Conservation (phyloP, 352 stramenopile genomes). For the Pythium scleroteichum region DNA sequence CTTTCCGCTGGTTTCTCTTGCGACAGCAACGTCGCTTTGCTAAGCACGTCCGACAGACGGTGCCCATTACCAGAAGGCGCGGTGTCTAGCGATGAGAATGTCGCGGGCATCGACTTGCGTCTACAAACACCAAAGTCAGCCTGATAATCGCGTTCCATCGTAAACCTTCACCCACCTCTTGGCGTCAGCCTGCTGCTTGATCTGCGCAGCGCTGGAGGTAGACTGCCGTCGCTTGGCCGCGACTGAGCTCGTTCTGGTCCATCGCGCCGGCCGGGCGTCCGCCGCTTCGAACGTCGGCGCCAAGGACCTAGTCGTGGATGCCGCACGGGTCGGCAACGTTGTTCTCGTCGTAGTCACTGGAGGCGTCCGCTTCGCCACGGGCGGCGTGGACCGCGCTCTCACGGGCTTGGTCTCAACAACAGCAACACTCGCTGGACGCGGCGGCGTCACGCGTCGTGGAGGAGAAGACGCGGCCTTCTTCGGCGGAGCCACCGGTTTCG, state of each 20-base stretch:
- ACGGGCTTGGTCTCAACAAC: neutral
- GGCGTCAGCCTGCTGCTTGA: constrained; percentile 15
- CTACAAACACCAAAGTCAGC: constrained; percentile 1
- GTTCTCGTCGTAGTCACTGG: neutral
- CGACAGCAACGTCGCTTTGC: constrained; percentile 61
- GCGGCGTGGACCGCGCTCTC: neutral
- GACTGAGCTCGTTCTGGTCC: constrained; percentile 33
- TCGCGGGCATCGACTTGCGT: constrained; percentile 24
- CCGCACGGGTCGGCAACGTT: neutral
- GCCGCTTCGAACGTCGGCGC: constrained; percentile 48
- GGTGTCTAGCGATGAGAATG: constrained; percentile 16
- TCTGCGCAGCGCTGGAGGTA: neutral
- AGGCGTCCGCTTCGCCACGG: neutral
- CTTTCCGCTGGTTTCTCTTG: constrained; percentile 32
- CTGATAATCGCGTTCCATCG: neutral
- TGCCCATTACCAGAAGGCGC: constrained; percentile 5
- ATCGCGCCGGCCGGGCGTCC: constrained; percentile 48
- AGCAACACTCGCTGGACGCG: neutral
- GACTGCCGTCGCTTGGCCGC: constrained; percentile 30
- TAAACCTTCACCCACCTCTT: constrained; percentile 17
- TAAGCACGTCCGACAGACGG: constrained; percentile 54
- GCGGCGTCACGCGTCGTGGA: neutral
- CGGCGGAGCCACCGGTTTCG: constrained; percentile 3
- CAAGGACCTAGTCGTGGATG: constrained; percentile 12
- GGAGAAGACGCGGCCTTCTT: neutral